These are phyloP conservation scores for Mallotus japonicus DNA, from an alignment of 441 rosid species.

Conservation along the genomic window DNA sequence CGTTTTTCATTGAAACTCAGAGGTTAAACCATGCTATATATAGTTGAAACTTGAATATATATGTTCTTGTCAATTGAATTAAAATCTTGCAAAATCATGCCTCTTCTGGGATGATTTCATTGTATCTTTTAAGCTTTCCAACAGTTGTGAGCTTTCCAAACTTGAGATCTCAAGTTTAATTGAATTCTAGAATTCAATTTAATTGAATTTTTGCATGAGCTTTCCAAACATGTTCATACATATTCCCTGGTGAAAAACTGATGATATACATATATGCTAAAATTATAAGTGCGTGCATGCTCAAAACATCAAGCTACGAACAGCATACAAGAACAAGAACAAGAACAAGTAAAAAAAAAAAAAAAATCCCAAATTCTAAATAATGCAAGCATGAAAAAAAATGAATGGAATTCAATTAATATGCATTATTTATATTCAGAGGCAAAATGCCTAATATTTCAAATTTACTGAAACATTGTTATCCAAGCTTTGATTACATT, in stretches of 20 bases:
- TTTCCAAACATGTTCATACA: no score
- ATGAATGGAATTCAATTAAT: neutral
- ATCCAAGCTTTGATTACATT: neutral
- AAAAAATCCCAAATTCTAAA: no score
- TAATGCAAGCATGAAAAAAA: neutral
- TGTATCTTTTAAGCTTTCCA: neutral
- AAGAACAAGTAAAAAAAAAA: no score
- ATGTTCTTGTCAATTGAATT: neutral
- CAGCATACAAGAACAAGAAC: neutral
- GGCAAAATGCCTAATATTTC: neutral
- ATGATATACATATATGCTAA: no score
- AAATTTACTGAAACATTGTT: neutral
- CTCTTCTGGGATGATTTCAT: no score
- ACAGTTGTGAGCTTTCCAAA: neutral
- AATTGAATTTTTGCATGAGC: no score
- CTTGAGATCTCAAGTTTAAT: no score
- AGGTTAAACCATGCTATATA: no score
- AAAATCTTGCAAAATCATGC: neutral
- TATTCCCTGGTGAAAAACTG: no score
- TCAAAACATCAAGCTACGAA: neutral
- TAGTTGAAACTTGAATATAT: neutral
- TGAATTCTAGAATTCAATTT: no score
- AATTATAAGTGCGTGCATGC: neutral
- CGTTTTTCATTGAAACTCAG: no score
- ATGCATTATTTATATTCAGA: neutral